Evolutionary conservation across 495 filamentous ascomycete species (phyloP).

Genomic region (Articulospora tetracladia): DNA sequence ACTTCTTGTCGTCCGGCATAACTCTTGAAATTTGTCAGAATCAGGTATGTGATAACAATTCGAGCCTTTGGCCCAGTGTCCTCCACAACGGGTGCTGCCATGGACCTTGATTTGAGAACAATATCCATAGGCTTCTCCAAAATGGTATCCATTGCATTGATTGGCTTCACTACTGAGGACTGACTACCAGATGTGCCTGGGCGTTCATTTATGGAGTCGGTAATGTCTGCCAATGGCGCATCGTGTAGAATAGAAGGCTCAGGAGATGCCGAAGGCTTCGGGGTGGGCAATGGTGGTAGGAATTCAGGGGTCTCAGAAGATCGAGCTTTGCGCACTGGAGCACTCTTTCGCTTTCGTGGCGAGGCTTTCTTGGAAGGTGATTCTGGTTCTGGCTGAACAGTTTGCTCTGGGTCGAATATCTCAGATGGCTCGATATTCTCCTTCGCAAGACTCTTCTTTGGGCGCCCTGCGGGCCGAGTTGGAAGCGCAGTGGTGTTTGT

Average conservation of each 20-base stretch:
- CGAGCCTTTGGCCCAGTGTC: conserved; percentile 75
- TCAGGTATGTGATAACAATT: conserved; percentile 85
- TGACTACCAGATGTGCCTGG: conserved; percentile 31
- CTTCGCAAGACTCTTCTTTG: conserved; percentile 32
- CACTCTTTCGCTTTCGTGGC: conserved; percentile 67
- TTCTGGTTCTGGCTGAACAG: conserved; percentile 46
- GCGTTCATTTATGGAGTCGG: conserved; percentile 61
- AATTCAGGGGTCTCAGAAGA: conserved; percentile 47
- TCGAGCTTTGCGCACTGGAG: conserved; percentile 43
- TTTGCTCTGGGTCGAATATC: conserved; percentile 54
- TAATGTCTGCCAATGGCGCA: conserved; percentile 76
- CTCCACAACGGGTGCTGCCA: conserved; percentile 59
- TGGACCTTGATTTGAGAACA: conserved; percentile 77
- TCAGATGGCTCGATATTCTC: conserved; percentile 57
- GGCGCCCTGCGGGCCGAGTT: conserved; percentile 25
- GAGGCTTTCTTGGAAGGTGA: conserved; percentile 62
- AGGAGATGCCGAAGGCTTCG: conserved; percentile 38
- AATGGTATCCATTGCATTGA: conserved; percentile 69
- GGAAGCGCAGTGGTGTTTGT: conserved; percentile 37
- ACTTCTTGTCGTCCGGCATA: conserved; percentile 95
- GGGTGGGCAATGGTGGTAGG: conserved; percentile 42
- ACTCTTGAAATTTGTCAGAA: conserved; percentile 96
- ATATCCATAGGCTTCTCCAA: conserved; percentile 93
- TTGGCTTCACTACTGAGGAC: conserved; percentile 50
- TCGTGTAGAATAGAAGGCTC: conserved; percentile 42